Conservation (phyloP, 768 basidiomycete species). For the Lactifluus volemus region DNA sequence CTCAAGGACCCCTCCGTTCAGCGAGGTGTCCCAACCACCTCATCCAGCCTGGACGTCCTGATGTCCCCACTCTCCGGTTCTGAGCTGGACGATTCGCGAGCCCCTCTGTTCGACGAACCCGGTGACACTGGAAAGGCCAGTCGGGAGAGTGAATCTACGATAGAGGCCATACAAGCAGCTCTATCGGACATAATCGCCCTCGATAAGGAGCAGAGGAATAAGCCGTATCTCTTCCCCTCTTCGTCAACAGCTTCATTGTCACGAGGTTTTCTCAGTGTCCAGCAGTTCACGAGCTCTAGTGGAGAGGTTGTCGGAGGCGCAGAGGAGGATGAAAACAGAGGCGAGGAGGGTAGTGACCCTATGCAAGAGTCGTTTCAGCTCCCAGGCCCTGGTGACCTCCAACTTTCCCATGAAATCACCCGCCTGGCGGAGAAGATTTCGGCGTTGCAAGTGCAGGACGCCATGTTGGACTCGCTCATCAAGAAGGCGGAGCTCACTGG, state of each 20-base stretch:
- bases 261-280: not conserved
- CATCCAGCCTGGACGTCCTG: constrained; percentile 69
- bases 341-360: constrained; percentile 33
- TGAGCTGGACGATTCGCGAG: constrained; percentile 46
- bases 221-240: not conserved
- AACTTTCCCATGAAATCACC: constrained; percentile 78
- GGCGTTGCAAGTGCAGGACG: constrained; percentile 71
- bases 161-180: constrained; percentile 96
- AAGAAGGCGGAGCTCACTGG: constrained; percentile 94
- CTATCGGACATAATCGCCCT: constrained; percentile 91
- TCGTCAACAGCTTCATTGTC: not conserved
- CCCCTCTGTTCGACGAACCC: constrained; percentile 75
- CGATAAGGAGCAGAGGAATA: constrained; percentile 45
- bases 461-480: constrained; percentile 79
- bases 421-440: constrained; percentile 68
- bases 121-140: constrained; percentile 51
- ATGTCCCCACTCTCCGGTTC: constrained; percentile 61
- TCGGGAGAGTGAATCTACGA: constrained; percentile 64
- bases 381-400: constrained; percentile 83
- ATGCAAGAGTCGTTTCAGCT: constrained; percentile 54
- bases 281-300: not conserved
- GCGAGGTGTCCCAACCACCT: constrained; percentile 23
- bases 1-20: constrained; percentile 1
- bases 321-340: constrained; percentile 32
- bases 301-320: constrained; percentile 38